Conservation (phyloP, 306 rosid genomes). For the Lathyrus aphaca region DNA sequence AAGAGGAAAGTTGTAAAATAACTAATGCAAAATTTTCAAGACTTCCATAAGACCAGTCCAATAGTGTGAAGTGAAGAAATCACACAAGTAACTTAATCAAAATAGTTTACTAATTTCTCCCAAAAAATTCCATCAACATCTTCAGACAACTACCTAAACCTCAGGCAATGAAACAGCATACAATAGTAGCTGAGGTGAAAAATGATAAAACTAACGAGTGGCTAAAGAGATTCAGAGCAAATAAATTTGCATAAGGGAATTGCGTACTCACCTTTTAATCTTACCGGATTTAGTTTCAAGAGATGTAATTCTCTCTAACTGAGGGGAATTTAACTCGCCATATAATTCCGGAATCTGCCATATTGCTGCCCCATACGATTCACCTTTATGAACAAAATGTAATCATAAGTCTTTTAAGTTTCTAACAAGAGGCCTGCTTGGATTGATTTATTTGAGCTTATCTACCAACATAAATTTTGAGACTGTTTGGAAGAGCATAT, state of each 20-base stretch:
- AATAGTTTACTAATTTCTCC: conserved; percentile 13
- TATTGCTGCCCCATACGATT: conserved; percentile 82
- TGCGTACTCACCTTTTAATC: conserved; percentile 82
- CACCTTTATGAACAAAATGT: conserved; percentile 64
- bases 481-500: no score
- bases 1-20: conserved; percentile 27
- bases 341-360: conserved; percentile 99
- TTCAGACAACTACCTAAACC: conserved; percentile 24
- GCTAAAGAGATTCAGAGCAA: neutral
- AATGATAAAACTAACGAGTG: conserved; percentile 12
- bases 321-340: conserved; percentile 93
- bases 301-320: conserved; percentile 76
- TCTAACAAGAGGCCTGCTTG: neutral
- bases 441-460: neutral
- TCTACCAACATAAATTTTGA: no score
- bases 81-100: neutral
- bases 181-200: conserved; percentile 14
- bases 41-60: conserved; percentile 18
- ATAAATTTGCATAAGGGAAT: conserved; percentile 12
- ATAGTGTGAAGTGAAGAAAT: conserved; percentile 22
- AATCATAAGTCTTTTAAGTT: conserved; percentile 21
- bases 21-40: conserved; percentile 18
- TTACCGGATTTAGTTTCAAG: conserved; percentile 72
- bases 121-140: conserved; percentile 8
- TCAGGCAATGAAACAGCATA: conserved; percentile 7